Conservation (phyloP, 2,329 filamentous ascomycete genomes). For the Kalmusia sp. region DNA sequence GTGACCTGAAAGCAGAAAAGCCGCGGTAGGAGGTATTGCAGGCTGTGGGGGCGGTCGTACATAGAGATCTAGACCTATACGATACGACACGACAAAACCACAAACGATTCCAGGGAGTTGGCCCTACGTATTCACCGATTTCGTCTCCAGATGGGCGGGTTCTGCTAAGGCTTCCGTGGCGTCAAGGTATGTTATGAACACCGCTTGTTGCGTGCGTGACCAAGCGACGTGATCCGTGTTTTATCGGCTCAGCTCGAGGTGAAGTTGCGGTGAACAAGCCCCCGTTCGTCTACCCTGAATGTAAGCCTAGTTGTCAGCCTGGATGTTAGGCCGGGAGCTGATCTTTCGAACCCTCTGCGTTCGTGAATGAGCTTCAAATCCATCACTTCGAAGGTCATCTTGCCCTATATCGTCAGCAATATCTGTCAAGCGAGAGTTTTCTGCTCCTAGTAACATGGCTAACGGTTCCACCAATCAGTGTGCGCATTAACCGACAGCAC, state of each 20-base stretch:
- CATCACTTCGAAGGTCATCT: constrained; percentile 30
- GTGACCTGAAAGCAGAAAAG: constrained; percentile 19
- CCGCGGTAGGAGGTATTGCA: constrained; percentile 23
- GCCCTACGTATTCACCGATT: constrained; percentile 24
- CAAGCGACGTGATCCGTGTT: constrained; percentile 17
- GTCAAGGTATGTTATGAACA: constrained; percentile 15
- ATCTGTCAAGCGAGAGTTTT: constrained; percentile 9
- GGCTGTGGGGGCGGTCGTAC: constrained; percentile 25
- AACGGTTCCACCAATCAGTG: constrained; percentile 34
- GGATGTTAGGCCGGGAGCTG: constrained; percentile 16
- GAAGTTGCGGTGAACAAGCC: constrained; percentile 8
- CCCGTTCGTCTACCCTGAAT: constrained; percentile 25
- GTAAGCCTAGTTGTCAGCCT: constrained; percentile 21
- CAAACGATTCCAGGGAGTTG: constrained; percentile 21
- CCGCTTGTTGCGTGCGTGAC: constrained; percentile 19
- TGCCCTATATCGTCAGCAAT: constrained; percentile 32
- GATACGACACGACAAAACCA: constrained; percentile 17
- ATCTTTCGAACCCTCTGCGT: constrained; percentile 22
- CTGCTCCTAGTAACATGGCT: not conserved
- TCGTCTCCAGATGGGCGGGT: constrained; percentile 36
- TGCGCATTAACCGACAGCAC: constrained; percentile 25
- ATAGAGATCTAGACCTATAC: constrained; percentile 14
- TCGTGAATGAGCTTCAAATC: constrained; percentile 16
- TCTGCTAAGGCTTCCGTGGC: constrained; percentile 13
- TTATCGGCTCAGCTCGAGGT: constrained; percentile 13